phyloP scores from a whole-genome alignment of 257 asterid genomes.

The Salvia hispanica region DNA sequence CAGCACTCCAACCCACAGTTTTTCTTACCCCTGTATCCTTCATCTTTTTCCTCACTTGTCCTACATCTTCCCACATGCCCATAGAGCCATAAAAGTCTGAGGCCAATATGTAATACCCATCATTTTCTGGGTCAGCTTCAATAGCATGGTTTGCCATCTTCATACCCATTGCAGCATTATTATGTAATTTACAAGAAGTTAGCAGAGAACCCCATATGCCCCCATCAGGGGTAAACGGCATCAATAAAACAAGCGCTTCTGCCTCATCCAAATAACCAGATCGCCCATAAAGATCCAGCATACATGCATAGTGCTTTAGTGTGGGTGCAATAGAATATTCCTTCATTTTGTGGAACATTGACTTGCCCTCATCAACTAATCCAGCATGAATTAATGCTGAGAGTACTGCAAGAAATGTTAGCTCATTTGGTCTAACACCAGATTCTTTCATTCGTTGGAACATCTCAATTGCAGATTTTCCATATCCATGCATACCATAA shows the following conservation, averaged over 20 bases:
- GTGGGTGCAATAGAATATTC: constrained; percentile 54
- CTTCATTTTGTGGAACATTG: constrained; percentile 52
- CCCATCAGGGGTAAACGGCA: constrained; percentile 68
- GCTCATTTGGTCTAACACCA: constrained; percentile 50
- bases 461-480: constrained; percentile 50
- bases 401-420: constrained; percentile 70
- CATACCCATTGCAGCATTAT: constrained; percentile 59
- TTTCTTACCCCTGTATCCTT: constrained; percentile 62
- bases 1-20: constrained; percentile 75
- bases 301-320: constrained; percentile 71
- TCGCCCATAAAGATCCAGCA: constrained; percentile 77
- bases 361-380: constrained; percentile 59
- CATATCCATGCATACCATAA: constrained; percentile 76
- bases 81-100: constrained; percentile 75
- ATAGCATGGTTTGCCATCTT: constrained; percentile 75
- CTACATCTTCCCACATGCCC: constrained; percentile 77
- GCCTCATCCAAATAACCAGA: constrained; percentile 67
- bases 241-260: constrained; percentile 58
- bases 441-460: constrained; percentile 60
- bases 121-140: constrained; percentile 75
- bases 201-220: constrained; percentile 78
- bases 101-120: constrained; percentile 64
- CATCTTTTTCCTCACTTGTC: constrained; percentile 55
- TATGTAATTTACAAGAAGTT: constrained; percentile 68
- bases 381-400: constrained; percentile 86